A percentile compares a stretch with the other conserved stretches of the same genome.
Conservation (phyloP, 2,329 filamentous ascomycete genomes). For the Epichloe sp. region DNA sequence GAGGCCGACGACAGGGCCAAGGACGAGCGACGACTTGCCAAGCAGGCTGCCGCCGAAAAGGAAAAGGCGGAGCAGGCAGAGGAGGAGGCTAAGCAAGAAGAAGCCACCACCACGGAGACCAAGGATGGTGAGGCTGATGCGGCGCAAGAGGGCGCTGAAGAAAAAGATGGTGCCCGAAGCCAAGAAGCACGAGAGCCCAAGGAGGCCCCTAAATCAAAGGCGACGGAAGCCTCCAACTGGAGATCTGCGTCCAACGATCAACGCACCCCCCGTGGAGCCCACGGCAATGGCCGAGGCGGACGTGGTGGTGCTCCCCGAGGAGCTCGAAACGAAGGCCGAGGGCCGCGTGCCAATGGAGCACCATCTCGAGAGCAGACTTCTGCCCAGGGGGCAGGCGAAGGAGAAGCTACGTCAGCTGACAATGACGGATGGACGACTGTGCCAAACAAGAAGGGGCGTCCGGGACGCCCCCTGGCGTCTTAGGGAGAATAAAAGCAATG, state of each 20-base stretch:
- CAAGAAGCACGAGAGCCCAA: conserved; percentile 29
- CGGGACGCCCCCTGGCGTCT: conserved; percentile 18
- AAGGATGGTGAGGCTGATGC: conserved; percentile 16
- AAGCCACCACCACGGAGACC: conserved; percentile 18
- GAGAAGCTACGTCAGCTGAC: conserved; percentile 25
- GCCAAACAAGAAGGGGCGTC: conserved; percentile 24
- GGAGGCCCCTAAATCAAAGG: conserved; percentile 39
- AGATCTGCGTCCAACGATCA: conserved; percentile 37
- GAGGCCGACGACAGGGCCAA: conserved; percentile 79
- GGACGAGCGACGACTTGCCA: conserved; percentile 53
- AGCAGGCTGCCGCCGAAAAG: conserved; percentile 41
- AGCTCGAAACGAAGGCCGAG: conserved; percentile 31
- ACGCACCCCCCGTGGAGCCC: conserved; percentile 30
- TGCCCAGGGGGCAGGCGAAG: conserved; percentile 18
- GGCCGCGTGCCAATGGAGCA: conserved; percentile 34
- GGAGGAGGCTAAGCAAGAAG: conserved; percentile 22
- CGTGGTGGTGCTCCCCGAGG: conserved; percentile 21
- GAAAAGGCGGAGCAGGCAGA: conserved; percentile 23
- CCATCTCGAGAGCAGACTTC: conserved; percentile 23
- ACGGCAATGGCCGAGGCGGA: conserved; percentile 27
- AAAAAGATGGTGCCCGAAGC: conserved; percentile 28
- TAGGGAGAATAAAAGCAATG: conserved; percentile 13
- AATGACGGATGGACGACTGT: conserved; percentile 55
- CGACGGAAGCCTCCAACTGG: conserved; percentile 48
- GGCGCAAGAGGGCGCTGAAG: conserved; percentile 20